These are phyloP conservation scores for Solanum tacnaense DNA, from an alignment of 257 asterid species.

Conservation along the genomic window DNA sequence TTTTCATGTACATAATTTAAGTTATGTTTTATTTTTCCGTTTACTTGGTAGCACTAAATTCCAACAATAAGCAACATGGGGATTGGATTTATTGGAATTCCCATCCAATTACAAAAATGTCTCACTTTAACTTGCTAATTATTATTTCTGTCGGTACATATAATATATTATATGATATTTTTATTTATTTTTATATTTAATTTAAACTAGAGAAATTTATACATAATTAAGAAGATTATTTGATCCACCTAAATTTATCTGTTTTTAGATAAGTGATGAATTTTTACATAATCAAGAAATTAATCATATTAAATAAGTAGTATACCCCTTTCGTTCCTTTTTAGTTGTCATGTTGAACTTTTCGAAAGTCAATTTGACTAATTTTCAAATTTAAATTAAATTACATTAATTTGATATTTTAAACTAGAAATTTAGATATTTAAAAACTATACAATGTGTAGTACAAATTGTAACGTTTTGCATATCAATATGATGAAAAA, in stretches of 20 bases:
- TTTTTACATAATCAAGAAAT: background rate
- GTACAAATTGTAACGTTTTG: too few relatives aligned
- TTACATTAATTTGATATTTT: too few relatives aligned
- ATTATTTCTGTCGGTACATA: background rate
- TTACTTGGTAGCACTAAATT: background rate
- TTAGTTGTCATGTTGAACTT: rapidly evolving
- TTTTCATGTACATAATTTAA: background rate
- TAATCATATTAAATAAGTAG: background rate
- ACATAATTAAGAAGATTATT: background rate
- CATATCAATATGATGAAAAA: background rate
- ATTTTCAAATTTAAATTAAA: too few relatives aligned
- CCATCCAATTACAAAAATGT: background rate
- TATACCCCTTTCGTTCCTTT: background rate
- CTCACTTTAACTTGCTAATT: background rate
- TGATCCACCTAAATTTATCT: background rate
- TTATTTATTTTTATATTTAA: background rate
- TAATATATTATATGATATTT: background rate
- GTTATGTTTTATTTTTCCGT: background rate
- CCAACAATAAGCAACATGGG: background rate
- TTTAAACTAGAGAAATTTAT: background rate
- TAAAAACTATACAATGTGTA: too few relatives aligned
- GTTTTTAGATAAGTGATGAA: background rate
- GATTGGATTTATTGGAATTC: background rate
- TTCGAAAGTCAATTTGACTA: too few relatives aligned
- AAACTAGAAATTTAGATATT: too few relatives aligned